Conservation (phyloP, 2,329 filamentous ascomycete species). For the Aureobasidium sp. region DNA sequence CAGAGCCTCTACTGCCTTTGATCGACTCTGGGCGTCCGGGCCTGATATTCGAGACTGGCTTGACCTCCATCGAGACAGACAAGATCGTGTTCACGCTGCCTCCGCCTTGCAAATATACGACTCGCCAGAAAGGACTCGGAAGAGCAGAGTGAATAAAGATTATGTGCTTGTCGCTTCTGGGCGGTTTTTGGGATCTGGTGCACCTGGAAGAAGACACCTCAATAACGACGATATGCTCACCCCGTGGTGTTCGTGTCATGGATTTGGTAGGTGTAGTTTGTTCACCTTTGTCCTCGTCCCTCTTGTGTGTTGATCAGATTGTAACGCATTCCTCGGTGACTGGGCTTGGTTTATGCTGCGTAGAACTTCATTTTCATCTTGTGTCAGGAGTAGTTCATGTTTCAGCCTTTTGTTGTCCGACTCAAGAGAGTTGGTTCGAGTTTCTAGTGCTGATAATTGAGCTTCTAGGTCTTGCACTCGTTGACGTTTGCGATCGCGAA, state of each 20-base stretch:
- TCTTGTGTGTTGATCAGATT: neutral
- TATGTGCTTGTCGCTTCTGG: neutral
- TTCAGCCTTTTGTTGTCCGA: conserved; percentile 84
- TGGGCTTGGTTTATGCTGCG: neutral
- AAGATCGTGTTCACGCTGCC: neutral
- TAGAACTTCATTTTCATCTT: conserved; percentile 88
- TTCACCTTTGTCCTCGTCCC: neutral
- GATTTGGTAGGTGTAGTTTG: neutral
- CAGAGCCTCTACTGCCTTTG: no score
- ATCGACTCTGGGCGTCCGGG: no score
- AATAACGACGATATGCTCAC: neutral
- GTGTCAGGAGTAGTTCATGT: conserved; percentile 72
- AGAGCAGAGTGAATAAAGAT: neutral
- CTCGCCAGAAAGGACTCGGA: neutral
- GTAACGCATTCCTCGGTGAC: neutral
- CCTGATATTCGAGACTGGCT: neutral
- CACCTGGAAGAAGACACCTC: neutral
- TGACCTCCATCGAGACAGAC: neutral
- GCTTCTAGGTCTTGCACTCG: conserved; percentile 90
- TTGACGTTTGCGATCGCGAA: conserved; percentile 90
- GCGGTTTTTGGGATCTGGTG: neutral
- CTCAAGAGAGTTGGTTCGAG: conserved; percentile 62
- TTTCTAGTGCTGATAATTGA: conserved; percentile 72
- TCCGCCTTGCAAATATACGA: neutral
- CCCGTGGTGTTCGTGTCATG: neutral